Evolutionary conservation across 371 early-diverging fungal genomes (phyloP), one percentile per base, ranked within the genome.

Genomic region (Mortierella sp.): DNA sequence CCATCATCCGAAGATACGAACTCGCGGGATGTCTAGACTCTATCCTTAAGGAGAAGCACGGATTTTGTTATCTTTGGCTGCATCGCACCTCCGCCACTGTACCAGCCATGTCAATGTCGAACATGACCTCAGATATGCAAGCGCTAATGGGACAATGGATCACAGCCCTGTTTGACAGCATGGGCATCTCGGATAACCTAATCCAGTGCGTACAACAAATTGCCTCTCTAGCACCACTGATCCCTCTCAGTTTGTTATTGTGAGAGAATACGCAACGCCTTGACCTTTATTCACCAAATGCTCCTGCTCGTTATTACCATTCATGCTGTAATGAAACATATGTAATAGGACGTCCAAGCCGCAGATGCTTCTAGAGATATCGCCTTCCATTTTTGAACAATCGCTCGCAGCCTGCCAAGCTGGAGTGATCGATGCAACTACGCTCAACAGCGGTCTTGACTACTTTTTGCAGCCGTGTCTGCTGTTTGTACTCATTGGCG

Each of bases 341-440:
- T 28, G 5, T 30, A 9, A 37, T 52, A 76, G 76, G n/a, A 69
- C 76, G 12, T 76, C 76, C 8, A 69, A 76, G 32, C 76, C 76
- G 0, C 76, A 76, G 24, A 76, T 76, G 69, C 61, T 76, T 8
- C 41, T 76, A 8, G 76, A 69, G 42, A 76, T 76, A n/a, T 58
- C 76, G 2, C 76, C 76, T 3, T 69, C 76, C 8, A 64, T 76
- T 9, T 76, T 76, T 39, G 76, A 64, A 27, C 76, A 76, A 41
- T 76, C 76, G 1, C 64, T 76, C n/a, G 76, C 76, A 6, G 76
- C 76, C 3, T 76, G 76, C 31, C 76, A 76, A 30, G 76, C 70
- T 14, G 76, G 70, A 3, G 65, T 76, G 26, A 68, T 76, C 27
- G 76, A 76, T 15, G n/a, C 61, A 7, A 56, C 76, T 6, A 69